Evolutionary conservation across 2,329 filamentous ascomycete genomes (phyloP).

Genomic region (Keithomyces neogunnii): DNA sequence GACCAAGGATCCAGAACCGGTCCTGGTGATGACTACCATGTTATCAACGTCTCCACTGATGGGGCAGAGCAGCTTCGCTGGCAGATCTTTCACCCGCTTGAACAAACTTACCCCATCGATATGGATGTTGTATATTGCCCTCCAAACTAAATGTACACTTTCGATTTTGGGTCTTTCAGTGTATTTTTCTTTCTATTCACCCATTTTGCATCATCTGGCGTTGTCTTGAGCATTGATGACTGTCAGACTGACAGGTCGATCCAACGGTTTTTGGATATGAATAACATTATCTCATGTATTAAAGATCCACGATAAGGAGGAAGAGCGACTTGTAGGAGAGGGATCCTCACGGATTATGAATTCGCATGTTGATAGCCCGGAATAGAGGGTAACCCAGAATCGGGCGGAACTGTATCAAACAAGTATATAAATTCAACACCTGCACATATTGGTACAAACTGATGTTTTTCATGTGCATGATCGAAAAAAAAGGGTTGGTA

Average conservation of each 20-base stretch:
- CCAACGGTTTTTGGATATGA: not conserved
- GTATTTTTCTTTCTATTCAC: slow-evolving; percentile 5
- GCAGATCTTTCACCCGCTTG: slow-evolving; percentile 27
- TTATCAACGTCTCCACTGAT: slow-evolving; percentile 15
- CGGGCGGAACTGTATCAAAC: not conserved
- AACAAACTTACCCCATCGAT: slow-evolving; percentile 25
- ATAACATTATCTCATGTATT: not conserved
- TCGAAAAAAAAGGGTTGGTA: not conserved
- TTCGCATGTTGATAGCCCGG: not conserved
- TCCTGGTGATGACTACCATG: slow-evolving; percentile 20
- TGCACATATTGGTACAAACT: not conserved
- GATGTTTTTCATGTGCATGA: not conserved
- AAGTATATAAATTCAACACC: not conserved
- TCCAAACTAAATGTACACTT: slow-evolving; percentile 11
- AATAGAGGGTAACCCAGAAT: not conserved
- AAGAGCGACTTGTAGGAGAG: not conserved
- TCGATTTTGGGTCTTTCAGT: not conserved
- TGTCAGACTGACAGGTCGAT: not conserved
- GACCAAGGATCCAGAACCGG: slow-evolving; percentile 20
- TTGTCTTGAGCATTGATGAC: not conserved
- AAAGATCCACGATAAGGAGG: not conserved
- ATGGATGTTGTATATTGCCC: slow-evolving; percentile 29
- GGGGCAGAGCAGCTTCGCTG: slow-evolving; percentile 22
- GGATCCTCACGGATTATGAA: slow-evolving; percentile 5
- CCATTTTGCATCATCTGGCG: slow-evolving; percentile 12